A percentile compares a stretch with the other conserved stretches of the same genome.
Conservation (phyloP, 805 yeast species). For the Pichia ethanolica region DNA sequence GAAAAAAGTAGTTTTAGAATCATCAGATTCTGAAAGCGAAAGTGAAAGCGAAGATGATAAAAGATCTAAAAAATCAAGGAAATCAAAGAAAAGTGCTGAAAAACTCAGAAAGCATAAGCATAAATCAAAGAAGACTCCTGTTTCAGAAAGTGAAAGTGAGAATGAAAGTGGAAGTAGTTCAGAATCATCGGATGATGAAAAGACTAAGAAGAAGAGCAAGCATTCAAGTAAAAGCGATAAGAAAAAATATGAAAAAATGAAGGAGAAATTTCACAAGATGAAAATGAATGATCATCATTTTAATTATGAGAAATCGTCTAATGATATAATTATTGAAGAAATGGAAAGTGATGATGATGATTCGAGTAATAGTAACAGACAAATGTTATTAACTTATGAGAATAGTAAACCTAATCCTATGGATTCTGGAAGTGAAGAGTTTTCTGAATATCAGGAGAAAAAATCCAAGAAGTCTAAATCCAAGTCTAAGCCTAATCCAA, state of each 20-base stretch:
- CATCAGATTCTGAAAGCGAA: too few species aligned
- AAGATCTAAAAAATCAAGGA: too few species aligned
- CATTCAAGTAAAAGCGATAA: neutral
- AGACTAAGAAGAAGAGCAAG: neutral
- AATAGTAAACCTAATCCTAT: neutral
- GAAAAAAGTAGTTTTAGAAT: too few species aligned
- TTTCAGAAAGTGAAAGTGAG: too few species aligned
- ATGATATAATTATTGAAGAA: conserved; percentile 1
- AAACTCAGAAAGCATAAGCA: neutral
- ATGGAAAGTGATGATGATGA: neutral
- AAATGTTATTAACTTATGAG: neutral
- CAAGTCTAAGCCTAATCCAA: neutral
- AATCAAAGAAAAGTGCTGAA: too few species aligned
- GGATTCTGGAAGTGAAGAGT: conserved; percentile 9
- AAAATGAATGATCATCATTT: neutral
- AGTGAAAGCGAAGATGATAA: too few species aligned
- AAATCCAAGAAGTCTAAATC: neutral
- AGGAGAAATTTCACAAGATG: neutral
- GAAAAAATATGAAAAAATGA: neutral
- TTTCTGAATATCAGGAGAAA: neutral
- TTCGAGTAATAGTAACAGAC: neutral
- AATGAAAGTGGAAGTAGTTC: too few species aligned
- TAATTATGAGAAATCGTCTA: neutral
- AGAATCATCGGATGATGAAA: neutral
- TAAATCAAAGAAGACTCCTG: neutral